phyloP scores from a whole-genome alignment of 768 basidiomycete genomes.

The Gautieria morchelliformis region DNA sequence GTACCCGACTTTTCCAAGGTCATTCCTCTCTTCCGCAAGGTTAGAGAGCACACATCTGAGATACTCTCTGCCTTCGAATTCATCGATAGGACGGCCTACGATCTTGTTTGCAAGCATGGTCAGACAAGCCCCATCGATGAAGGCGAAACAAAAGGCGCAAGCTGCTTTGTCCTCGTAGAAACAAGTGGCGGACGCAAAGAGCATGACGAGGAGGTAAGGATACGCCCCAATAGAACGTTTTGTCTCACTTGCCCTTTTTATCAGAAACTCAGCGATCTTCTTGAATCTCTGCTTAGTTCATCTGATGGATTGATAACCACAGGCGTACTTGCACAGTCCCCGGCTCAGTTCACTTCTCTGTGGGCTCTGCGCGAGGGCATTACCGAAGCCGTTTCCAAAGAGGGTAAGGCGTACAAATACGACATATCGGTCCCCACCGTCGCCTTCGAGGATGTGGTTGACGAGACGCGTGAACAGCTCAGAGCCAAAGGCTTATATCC shows the following conservation, averaged over 20 bases:
- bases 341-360: conserved; percentile 78
- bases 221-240: not conserved
- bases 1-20: too few relatives aligned
- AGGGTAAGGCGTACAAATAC: conserved; percentile 96
- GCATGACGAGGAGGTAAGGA: conserved; percentile 6
- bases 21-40: not conserved
- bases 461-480: conserved; percentile 65
- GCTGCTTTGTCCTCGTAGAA: conserved; percentile 4
- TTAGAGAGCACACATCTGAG: conserved; percentile 4
- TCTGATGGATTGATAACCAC: conserved; percentile 53
- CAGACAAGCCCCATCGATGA: not conserved
- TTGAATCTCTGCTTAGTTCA: conserved; percentile 25
- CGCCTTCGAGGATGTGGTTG: conserved; percentile 82
- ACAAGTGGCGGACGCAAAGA: conserved; percentile 8
- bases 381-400: conserved; percentile 85
- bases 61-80: conserved; percentile 10
- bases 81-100: conserved; percentile 1
- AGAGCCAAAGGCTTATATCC: conserved; percentile 37
- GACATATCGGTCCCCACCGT: conserved; percentile 85
- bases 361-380: conserved; percentile 92
- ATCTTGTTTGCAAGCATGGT: not conserved
- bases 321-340: conserved; percentile 86
- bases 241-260: not conserved
- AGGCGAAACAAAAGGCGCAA: not conserved
- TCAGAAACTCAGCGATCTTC: not conserved